Conservation (phyloP, 2,329 filamentous ascomycete species). For the Chlorencoelia australis region DNA sequence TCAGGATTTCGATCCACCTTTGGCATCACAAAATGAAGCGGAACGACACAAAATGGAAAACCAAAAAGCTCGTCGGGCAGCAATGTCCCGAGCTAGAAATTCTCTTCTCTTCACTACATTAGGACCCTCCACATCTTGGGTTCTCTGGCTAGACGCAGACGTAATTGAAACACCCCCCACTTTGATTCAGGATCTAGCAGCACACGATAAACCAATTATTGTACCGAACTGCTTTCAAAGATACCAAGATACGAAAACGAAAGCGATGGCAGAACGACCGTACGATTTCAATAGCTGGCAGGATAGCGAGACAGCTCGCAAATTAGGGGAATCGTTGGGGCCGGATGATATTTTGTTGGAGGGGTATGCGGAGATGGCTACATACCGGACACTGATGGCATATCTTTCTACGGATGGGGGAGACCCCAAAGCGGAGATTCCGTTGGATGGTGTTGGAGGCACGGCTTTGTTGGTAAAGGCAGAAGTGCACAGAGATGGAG, state of each 20-base stretch:
- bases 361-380: constrained; percentile 87
- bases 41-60: constrained; percentile 88
- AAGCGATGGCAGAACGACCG: constrained; percentile 63
- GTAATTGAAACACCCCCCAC: constrained; percentile 77
- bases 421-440: constrained; percentile 52
- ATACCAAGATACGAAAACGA: constrained; percentile 60
- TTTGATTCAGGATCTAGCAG: constrained; percentile 84
- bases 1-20: constrained; percentile 82
- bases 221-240: constrained; percentile 94
- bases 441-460: constrained; percentile 87
- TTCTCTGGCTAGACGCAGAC: constrained; percentile 90
- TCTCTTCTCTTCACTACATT: constrained; percentile 91
- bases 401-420: constrained; percentile 55
- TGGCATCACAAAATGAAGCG: constrained; percentile 70
- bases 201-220: constrained; percentile 81
- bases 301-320: constrained; percentile 70
- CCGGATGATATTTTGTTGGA: constrained; percentile 89
- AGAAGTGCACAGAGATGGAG: constrained; percentile 91
- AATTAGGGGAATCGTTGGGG: constrained; percentile 69
- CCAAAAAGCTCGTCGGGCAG: constrained; percentile 75
- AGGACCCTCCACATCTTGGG: constrained; percentile 85
- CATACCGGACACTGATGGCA: constrained; percentile 85
- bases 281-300: constrained; percentile 99
- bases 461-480: constrained; percentile 90
- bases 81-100: constrained; percentile 91